Evolutionary conservation across 306 rosid genomes (phyloP).

Genomic region (Quercus ilex): DNA sequence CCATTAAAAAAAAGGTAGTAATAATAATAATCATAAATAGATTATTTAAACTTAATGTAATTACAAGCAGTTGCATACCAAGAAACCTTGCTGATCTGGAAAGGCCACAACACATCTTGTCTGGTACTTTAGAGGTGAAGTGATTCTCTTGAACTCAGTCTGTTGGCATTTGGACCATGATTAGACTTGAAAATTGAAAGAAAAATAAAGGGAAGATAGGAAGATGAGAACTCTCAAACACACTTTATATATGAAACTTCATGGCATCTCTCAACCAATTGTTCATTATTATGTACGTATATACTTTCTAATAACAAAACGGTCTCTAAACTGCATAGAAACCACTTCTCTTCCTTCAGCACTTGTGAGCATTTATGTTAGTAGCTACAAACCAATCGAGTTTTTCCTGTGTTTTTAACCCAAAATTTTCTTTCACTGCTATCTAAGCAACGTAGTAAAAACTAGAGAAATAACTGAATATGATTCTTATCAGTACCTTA

Average conservation of each 20-base stretch:
- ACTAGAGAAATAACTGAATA: background rate
- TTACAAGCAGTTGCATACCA: slow-evolving; percentile 47
- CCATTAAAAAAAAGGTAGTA: no score
- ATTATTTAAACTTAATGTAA: background rate
- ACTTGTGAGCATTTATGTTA: background rate
- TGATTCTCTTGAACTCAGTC: slow-evolving; percentile 76
- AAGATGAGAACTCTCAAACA: background rate
- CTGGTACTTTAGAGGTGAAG: slow-evolving; percentile 88
- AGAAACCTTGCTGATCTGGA: slow-evolving; percentile 93
- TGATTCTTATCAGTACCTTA: background rate
- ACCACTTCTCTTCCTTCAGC: background rate
- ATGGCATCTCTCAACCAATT: background rate
- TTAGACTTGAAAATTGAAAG: slow-evolving; percentile 1
- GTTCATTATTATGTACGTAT: background rate
- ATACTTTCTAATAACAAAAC: background rate
- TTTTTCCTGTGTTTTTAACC: no score
- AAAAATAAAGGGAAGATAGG: background rate
- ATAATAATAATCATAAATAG: background rate
- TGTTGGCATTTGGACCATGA: slow-evolving; percentile 31
- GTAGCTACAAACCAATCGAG: no score
- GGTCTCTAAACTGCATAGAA: background rate
- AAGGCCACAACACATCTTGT: slow-evolving; percentile 94
- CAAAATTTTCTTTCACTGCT: no score
- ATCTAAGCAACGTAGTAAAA: no score
- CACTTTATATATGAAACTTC: background rate